Evolutionary conservation across 164 flowering plant species (phyloP).

Genomic region (Amborella trichopoda): DNA sequence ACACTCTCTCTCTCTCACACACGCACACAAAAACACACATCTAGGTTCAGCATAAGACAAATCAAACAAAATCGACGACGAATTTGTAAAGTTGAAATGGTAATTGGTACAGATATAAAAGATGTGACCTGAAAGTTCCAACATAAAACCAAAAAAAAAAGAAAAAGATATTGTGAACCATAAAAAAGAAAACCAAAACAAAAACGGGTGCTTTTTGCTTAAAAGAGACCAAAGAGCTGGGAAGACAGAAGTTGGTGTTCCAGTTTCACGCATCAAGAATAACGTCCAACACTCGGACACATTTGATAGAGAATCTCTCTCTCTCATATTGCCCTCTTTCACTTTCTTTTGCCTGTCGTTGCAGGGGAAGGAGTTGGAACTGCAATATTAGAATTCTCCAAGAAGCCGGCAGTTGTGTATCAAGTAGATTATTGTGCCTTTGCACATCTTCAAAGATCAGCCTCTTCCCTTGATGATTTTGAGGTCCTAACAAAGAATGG

Average conservation of each 20-base stretch:
- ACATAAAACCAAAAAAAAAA: not conserved
- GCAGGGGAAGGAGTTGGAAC: conserved; percentile 79
- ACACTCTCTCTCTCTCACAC: not conserved
- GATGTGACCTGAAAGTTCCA: not conserved
- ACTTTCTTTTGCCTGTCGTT: conserved; percentile 1
- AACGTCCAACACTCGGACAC: not conserved
- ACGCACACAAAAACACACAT: not conserved
- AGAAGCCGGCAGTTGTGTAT: conserved; percentile 24
- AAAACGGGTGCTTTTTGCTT: too few species aligned
- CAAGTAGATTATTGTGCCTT: conserved; percentile 67
- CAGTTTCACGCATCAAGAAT: not conserved
- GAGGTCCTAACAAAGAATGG: conserved; percentile 17
- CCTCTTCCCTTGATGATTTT: conserved; percentile 27
- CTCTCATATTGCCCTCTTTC: not conserved
- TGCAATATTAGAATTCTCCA: conserved; percentile 33
- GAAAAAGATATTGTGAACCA: too few species aligned
- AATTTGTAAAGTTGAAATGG: not conserved
- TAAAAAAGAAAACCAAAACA: too few species aligned
- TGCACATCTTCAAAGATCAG: conserved; percentile 28
- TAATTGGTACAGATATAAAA: not conserved
- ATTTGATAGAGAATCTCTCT: not conserved
- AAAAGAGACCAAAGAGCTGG: too few species aligned
- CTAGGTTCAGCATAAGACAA: not conserved
- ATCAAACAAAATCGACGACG: not conserved
- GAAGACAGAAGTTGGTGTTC: too few species aligned